Conservation (phyloP, 768 basidiomycete species). For the Stropharia rugosoannulata region DNA sequence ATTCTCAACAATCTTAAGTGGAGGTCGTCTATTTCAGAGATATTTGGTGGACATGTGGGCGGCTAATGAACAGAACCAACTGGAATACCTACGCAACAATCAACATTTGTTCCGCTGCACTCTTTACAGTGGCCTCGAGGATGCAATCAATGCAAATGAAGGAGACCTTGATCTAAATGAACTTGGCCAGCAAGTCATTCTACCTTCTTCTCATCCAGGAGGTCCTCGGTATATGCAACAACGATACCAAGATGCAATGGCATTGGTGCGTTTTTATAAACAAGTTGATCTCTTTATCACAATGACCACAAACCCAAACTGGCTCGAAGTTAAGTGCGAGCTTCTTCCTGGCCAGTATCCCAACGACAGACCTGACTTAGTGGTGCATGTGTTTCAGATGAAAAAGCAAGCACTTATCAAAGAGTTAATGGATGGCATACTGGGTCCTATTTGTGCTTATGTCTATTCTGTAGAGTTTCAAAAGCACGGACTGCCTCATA, state of each 20-base stretch:
- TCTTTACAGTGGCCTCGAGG: constrained; percentile 13
- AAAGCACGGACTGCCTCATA: constrained; percentile 37
- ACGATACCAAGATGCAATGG: constrained; percentile 44
- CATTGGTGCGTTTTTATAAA: constrained; percentile 33
- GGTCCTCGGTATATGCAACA: constrained; percentile 42
- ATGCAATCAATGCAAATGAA: constrained; percentile 26
- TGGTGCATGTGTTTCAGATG: constrained; percentile 41
- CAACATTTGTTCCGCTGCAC: no score
- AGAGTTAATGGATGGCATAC: no score
- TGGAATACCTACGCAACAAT: no score
- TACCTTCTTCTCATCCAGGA: constrained; percentile 41
- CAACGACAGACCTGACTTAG: constrained; percentile 46
- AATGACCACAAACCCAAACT: constrained; percentile 50
- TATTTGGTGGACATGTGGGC: constrained; percentile 39
- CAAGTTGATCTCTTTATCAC: constrained; percentile 50
- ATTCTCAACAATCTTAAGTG: constrained; percentile 28
- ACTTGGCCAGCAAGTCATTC: constrained; percentile 31
- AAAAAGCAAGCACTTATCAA: constrained; percentile 37
- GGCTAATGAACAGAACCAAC: constrained; percentile 25
- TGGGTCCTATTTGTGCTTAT: no score
- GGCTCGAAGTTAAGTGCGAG: constrained; percentile 41
- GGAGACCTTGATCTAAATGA: constrained; percentile 24
- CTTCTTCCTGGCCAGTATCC: constrained; percentile 38
- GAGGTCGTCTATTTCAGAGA: constrained; percentile 36
- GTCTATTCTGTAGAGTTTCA: constrained; percentile 40